phyloP scores from a whole-genome alignment of 1,284 basidiomycete genomes.

The Cryptococcus sp. region DNA sequence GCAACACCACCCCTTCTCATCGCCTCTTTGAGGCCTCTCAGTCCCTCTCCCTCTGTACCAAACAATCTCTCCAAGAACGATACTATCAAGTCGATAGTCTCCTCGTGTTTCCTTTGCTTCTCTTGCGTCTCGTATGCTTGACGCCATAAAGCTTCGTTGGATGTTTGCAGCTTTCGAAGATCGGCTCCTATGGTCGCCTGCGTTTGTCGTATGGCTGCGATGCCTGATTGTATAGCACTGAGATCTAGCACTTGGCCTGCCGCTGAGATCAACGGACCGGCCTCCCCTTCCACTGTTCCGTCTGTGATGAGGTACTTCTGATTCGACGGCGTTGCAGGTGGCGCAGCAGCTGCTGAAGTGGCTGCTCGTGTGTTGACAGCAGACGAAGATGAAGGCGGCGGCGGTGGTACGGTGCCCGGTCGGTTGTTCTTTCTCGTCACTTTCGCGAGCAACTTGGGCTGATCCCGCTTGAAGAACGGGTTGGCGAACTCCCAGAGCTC shows the following conservation, averaged over 20 bases:
- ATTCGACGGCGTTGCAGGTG: constrained; percentile 23
- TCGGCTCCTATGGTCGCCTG: constrained; percentile 87
- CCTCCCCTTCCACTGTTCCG: constrained; percentile 45
- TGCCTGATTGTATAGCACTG: constrained; percentile 61
- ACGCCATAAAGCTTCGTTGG: constrained; percentile 89
- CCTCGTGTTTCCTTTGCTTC: constrained; percentile 85
- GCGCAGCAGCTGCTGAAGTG: constrained; percentile 27
- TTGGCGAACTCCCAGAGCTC: constrained; percentile 96
- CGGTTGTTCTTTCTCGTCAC: constrained; percentile 75
- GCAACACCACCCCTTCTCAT: constrained; percentile 33
- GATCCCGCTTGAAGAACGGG: constrained; percentile 82
- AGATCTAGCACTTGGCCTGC: constrained; percentile 40
- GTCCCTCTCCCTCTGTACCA: constrained; percentile 58
- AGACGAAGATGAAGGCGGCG: constrained; percentile 19
- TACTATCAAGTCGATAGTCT: constrained; percentile 95
- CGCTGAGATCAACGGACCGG: constrained; percentile 27
- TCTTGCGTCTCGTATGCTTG: constrained; percentile 79
- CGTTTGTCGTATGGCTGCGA: constrained; percentile 85
- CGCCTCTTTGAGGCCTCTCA: constrained; percentile 48
- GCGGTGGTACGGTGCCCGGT: constrained; percentile 27
- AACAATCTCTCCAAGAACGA: constrained; percentile 93
- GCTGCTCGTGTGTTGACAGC: constrained; percentile 25
- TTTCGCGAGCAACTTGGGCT: constrained; percentile 84
- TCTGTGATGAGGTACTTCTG: constrained; percentile 45
- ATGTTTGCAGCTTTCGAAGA: constrained; percentile 80